Conservation (phyloP, 768 basidiomycete genomes). For the Macrolepiota fuliginosa region DNA sequence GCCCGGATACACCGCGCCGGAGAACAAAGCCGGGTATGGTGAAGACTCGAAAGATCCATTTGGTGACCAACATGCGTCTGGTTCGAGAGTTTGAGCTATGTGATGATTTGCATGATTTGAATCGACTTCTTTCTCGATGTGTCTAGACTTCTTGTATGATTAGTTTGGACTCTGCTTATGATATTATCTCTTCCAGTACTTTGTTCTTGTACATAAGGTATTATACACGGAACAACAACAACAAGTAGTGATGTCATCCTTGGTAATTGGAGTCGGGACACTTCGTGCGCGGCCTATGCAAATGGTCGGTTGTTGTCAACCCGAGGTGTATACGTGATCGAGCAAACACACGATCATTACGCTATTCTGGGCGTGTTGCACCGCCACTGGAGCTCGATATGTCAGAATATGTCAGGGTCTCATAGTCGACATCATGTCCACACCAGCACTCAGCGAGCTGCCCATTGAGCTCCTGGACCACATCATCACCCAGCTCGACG, state of each 20-base stretch:
- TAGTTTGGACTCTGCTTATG: not conserved
- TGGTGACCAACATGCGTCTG: conserved; percentile 4
- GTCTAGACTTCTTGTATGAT: not conserved
- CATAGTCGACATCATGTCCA: not conserved
- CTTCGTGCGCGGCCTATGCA: too few species aligned
- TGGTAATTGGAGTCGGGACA: too few species aligned
- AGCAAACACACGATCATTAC: too few species aligned
- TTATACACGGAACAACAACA: too few species aligned
- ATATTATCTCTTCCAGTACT: not conserved
- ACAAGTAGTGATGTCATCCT: too few species aligned
- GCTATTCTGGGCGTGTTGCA: too few species aligned
- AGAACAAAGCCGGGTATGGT: not conserved
- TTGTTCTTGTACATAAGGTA: not conserved
- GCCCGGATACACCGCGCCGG: conserved; percentile 7
- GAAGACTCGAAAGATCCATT: conserved; percentile 15
- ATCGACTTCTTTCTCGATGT: not conserved
- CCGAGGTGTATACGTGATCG: too few species aligned
- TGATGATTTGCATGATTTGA: not conserved
- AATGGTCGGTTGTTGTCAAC: too few species aligned
- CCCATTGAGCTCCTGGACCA: not conserved
- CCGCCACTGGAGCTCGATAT: too few species aligned
- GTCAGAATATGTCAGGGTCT: too few species aligned
- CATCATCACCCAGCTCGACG: not conserved
- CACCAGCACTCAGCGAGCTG: not conserved
- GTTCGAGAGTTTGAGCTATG: conserved; percentile 1